Conservation (phyloP, 441 rosid genomes). For the Eruca vesicaria region DNA sequence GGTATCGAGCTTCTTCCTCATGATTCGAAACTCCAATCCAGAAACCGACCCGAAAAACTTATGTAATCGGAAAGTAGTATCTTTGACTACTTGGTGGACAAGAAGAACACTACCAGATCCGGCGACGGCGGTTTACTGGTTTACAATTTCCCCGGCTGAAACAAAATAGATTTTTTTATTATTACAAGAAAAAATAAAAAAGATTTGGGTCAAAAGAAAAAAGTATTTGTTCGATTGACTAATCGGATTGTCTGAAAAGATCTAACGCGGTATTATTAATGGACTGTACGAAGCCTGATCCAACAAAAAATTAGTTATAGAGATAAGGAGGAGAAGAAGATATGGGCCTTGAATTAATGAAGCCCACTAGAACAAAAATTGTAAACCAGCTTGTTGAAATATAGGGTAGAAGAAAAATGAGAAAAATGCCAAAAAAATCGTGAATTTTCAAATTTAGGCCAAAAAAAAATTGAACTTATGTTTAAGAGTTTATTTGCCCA, state of each 20-base stretch:
- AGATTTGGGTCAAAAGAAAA: slow-evolving; percentile 2
- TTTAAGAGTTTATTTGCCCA: no score
- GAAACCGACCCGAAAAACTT: slow-evolving; percentile 6
- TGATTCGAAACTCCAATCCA: slow-evolving; percentile 4
- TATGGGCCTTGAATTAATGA: no score
- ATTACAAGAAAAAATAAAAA: neutral
- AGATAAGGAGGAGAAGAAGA: no score
- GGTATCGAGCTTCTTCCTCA: slow-evolving; percentile 42
- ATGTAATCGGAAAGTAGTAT: neutral
- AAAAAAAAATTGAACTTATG: no score
- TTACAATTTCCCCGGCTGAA: slow-evolving; percentile 18
- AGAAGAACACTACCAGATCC: slow-evolving; percentile 33
- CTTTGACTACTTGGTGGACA: slow-evolving; percentile 16
- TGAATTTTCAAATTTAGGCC: no score
- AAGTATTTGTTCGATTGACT: neutral
- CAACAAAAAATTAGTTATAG: no score
- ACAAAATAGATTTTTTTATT: neutral
- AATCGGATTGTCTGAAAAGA: neutral
- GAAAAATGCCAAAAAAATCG: no score
- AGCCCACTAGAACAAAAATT: neutral
- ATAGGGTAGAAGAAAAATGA: neutral
- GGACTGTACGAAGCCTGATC: no score
- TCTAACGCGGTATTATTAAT: neutral
- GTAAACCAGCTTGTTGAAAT: neutral
- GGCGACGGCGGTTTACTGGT: slow-evolving; percentile 34